Evolutionary conservation across 257 asterid species (phyloP).

Genomic region (Ilex asprella): DNA sequence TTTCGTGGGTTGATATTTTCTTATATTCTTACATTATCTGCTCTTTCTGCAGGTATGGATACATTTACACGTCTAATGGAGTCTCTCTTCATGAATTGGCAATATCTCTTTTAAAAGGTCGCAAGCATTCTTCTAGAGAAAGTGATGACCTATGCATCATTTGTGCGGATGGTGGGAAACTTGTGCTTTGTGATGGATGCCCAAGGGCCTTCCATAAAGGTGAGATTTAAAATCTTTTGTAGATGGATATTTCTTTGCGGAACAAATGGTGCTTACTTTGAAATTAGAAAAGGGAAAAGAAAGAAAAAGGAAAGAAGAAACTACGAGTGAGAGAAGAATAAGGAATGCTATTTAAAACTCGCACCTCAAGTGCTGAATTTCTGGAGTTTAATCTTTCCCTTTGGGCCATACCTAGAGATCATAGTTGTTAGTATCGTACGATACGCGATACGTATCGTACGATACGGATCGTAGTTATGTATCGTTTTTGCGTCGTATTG

Average conservation of each 20-base stretch:
- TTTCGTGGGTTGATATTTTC: neutral
- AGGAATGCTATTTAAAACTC: no score
- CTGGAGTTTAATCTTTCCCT: no score
- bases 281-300: no score
- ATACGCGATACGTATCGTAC: no score
- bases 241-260: neutral
- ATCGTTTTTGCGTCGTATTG: no score
- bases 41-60: conserved; percentile 68
- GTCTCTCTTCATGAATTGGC: conserved; percentile 95
- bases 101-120: conserved; percentile 73
- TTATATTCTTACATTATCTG: neutral
- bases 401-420: no score
- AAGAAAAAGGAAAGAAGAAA: no score
- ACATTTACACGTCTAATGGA: conserved; percentile 94
- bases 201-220: conserved; percentile 99
- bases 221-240: conserved; percentile 24
- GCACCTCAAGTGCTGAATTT: no score
- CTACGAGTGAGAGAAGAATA: no score
- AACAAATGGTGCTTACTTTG: no score
- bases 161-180: conserved; percentile 98
- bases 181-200: conserved; percentile 98
- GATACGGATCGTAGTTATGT: no score
- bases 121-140: conserved; percentile 57
- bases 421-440: no score
- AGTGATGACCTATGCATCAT: conserved; percentile 93